Evolutionary conservation across 106 monocot genomes (phyloP).

Genomic region (Dendrobium nobile): DNA sequence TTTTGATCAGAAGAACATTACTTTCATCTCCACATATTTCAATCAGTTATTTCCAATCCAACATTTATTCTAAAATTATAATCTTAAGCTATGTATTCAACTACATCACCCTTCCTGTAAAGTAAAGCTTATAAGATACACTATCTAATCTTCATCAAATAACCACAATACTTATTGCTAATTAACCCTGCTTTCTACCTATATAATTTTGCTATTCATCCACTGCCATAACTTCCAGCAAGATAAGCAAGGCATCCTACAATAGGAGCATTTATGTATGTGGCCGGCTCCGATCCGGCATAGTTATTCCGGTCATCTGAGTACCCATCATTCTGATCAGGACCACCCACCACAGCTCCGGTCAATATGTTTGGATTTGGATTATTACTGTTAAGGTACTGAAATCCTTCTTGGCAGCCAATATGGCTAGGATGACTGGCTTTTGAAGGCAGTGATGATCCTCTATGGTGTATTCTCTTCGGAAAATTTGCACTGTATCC

Average conservation of each 20-base stretch:
- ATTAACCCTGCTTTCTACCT: background rate
- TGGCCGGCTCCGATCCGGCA: slow-evolving; percentile 47
- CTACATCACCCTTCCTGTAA: background rate
- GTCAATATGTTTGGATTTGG: slow-evolving; percentile 45
- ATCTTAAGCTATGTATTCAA: background rate
- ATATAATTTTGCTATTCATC: background rate
- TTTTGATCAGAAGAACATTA: too few species aligned
- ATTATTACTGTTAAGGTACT: slow-evolving; percentile 11
- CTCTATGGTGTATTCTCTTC: slow-evolving; percentile 40
- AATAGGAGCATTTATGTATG: slow-evolving; percentile 64
- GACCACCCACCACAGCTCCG: slow-evolving; percentile 57
- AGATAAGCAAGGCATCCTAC: slow-evolving; percentile 56
- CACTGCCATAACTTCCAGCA: slow-evolving; percentile 15
- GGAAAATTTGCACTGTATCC: slow-evolving; percentile 34
- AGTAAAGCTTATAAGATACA: background rate
- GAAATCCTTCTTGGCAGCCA: slow-evolving; percentile 41
- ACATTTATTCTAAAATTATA: background rate
- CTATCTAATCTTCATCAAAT: background rate
- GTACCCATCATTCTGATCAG: slow-evolving; percentile 33
- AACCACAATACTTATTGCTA: background rate
- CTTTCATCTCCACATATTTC: too few species aligned
- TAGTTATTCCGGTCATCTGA: slow-evolving; percentile 42
- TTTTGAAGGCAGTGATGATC: slow-evolving; percentile 41
- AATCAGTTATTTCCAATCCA: too few species aligned
- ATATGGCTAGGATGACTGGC: slow-evolving; percentile 8